Conservation (phyloP, 805 yeast genomes). For the Candida corydali region DNA sequence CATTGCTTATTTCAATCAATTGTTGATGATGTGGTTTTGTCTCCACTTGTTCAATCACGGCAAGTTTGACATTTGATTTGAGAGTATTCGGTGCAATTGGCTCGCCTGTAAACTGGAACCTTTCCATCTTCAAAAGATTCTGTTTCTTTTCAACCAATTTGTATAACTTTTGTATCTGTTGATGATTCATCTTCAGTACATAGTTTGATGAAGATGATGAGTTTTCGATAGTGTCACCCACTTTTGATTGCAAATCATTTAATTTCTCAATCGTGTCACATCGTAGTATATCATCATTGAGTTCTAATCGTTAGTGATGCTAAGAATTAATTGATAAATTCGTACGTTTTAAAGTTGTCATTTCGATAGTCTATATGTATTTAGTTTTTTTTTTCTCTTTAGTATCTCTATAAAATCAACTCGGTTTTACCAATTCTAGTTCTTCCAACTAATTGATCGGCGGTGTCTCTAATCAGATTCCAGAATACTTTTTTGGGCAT, state of each 20-base stretch:
- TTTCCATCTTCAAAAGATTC: slow-evolving; percentile 10
- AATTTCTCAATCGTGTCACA: slow-evolving; percentile 1
- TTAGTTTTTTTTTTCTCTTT: not conserved
- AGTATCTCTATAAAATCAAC: too few species aligned
- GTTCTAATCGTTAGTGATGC: not conserved
- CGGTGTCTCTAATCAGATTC: slow-evolving; percentile 68
- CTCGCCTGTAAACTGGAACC: slow-evolving; percentile 26
- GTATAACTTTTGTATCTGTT: slow-evolving; percentile 15
- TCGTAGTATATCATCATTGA: slow-evolving; percentile 1
- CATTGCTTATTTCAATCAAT: slow-evolving; percentile 3
- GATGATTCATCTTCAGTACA: slow-evolving; percentile 20
- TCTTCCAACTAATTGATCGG: slow-evolving; percentile 83
- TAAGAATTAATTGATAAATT: too few species aligned
- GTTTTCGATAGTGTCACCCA: not conserved
- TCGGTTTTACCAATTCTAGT: slow-evolving; percentile 16
- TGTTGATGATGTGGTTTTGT: slow-evolving; percentile 1
- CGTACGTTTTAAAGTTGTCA: not conserved
- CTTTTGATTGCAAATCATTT: not conserved
- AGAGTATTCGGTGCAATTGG: slow-evolving; percentile 24
- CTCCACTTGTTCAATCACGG: too few species aligned
- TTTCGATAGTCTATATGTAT: too few species aligned
- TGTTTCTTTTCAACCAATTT: slow-evolving; percentile 18
- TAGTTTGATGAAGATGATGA: slow-evolving; percentile 9
- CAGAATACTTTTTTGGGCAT: slow-evolving; percentile 89
- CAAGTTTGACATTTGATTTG: too few species aligned